Evolutionary conservation across 2,329 filamentous ascomycete species (phyloP).

Genomic region (Hypoxylon sp.): DNA sequence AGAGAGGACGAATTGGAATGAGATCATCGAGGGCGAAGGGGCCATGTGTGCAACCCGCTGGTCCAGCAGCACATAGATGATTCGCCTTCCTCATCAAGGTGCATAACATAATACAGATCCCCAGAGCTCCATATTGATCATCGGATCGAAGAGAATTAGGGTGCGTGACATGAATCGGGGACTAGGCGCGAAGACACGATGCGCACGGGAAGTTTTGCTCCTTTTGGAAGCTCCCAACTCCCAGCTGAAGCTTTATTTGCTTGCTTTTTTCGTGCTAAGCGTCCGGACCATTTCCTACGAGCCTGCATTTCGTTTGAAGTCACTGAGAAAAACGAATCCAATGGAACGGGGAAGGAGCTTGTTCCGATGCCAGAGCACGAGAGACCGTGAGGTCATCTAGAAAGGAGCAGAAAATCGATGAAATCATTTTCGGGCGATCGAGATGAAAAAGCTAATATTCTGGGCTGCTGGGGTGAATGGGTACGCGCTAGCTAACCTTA

Average conservation of each 20-base stretch:
- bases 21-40: slow-evolving; percentile 38
- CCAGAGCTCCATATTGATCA: slow-evolving; percentile 8
- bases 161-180: slow-evolving; percentile 36
- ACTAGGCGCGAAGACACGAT: slow-evolving; percentile 13
- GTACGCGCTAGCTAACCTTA: slow-evolving; percentile 23
- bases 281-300: slow-evolving; percentile 23
- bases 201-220: slow-evolving; percentile 38
- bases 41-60: slow-evolving; percentile 20
- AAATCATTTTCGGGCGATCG: slow-evolving; percentile 48
- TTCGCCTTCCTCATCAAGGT: background rate
- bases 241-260: slow-evolving; percentile 3
- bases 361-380: slow-evolving; percentile 17
- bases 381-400: slow-evolving; percentile 40
- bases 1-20: slow-evolving; percentile 24
- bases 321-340: slow-evolving; percentile 1
- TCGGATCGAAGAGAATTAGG: slow-evolving; percentile 14
- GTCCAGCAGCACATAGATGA: background rate
- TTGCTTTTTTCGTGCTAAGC: slow-evolving; percentile 1
- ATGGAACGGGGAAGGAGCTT: background rate
- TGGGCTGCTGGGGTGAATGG: slow-evolving; percentile 15
- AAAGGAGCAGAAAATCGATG: slow-evolving; percentile 39
- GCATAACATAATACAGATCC: background rate
- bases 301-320: background rate
- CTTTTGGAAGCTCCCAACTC: slow-evolving; percentile 17
- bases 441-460: slow-evolving; percentile 36